These are phyloP conservation scores for Saccharomyces pastorianus DNA, from an alignment of 1,139 yeast species.

Conservation along the genomic window DNA sequence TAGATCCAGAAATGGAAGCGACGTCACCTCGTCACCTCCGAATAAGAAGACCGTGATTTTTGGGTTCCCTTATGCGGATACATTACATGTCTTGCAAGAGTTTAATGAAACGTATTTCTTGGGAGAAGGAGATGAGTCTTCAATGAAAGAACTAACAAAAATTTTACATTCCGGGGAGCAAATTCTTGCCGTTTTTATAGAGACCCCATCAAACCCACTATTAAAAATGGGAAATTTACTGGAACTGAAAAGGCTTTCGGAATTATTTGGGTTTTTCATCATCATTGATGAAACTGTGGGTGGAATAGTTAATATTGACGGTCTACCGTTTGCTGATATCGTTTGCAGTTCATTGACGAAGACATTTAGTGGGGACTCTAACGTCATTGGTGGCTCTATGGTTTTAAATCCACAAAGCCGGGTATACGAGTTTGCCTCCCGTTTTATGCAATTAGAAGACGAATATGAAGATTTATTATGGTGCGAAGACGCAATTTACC, in stretches of 20 bases:
- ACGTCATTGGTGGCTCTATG: slow-evolving; percentile 90
- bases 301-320: slow-evolving; percentile 76
- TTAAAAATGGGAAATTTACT: slow-evolving; percentile 73
- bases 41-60: slow-evolving; percentile 74
- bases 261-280: slow-evolving; percentile 62
- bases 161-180: slow-evolving; percentile 54
- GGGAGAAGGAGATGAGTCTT: slow-evolving; percentile 73
- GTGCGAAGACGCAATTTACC: slow-evolving; percentile 89
- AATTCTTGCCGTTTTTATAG: slow-evolving; percentile 69
- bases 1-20: slow-evolving; percentile 17
- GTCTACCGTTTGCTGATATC: slow-evolving; percentile 73
- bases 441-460: slow-evolving; percentile 39
- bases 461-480: slow-evolving; percentile 67
- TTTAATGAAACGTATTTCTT: slow-evolving; percentile 85
- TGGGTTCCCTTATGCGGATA: slow-evolving; percentile 94
- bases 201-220: slow-evolving; percentile 89
- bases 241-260: slow-evolving; percentile 56
- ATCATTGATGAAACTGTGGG: slow-evolving; percentile 94
- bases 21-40: slow-evolving; percentile 18
- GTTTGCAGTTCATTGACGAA: slow-evolving; percentile 88
- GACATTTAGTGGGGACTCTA: slow-evolving; percentile 88
- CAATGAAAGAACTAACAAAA: slow-evolving; percentile 57
- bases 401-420: slow-evolving; percentile 64
- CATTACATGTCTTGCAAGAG: slow-evolving; percentile 72
- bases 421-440: slow-evolving; percentile 46